Evolutionary conservation across 192 early-diverging fungal genomes (phyloP).

Genomic region (Coemansia sp.): DNA sequence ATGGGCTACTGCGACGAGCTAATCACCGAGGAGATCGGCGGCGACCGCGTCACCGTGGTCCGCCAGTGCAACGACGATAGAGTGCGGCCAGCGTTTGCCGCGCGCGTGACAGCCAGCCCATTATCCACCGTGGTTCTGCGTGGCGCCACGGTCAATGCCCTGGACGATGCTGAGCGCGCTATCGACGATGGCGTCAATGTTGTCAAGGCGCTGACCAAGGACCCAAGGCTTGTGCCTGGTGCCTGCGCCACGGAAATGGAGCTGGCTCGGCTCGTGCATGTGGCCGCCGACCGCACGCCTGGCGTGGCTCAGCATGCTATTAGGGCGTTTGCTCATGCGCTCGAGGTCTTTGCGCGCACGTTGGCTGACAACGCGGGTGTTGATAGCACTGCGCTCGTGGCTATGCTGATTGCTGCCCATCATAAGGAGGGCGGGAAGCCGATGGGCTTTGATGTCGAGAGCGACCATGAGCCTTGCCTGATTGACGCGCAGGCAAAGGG

Average conservation of each 20-base stretch:
- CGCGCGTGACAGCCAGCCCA: slow-evolving; percentile 62
- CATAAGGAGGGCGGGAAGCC: slow-evolving; percentile 50
- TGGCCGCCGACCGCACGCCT: slow-evolving; percentile 85
- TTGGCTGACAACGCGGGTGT: slow-evolving; percentile 94
- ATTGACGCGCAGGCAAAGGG: slow-evolving; percentile 70
- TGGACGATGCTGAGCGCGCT: slow-evolving; percentile 97
- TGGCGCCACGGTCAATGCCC: slow-evolving; percentile 92
- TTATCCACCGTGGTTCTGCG: slow-evolving; percentile 96
- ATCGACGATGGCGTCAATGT: slow-evolving; percentile 98
- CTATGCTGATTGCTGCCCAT: slow-evolving; percentile 92
- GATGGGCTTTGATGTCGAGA: slow-evolving; percentile 81
- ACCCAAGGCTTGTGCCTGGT: slow-evolving; percentile 84
- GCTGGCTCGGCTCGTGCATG: slow-evolving; percentile 77
- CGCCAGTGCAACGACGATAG: slow-evolving; percentile 67
- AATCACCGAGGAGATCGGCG: slow-evolving; percentile 95
- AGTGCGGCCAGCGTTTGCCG: slow-evolving; percentile 68
- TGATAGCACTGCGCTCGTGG: slow-evolving; percentile 91
- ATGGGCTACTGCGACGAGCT: slow-evolving; percentile 98
- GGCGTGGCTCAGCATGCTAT: slow-evolving; percentile 97
- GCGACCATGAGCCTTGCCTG: slow-evolving; percentile 41
- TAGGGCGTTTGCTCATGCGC: slow-evolving; percentile 92
- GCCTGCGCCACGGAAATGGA: slow-evolving; percentile 97
- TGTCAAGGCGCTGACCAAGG: slow-evolving; percentile 90
- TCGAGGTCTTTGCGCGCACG: slow-evolving; percentile 95
- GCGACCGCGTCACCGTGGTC: slow-evolving; percentile 97